Evolutionary conservation across 1,139 yeast genomes (phyloP), one percentile per base, ranked within the genome.

Genomic region (Blastobotrys raffinosifermentans): DNA sequence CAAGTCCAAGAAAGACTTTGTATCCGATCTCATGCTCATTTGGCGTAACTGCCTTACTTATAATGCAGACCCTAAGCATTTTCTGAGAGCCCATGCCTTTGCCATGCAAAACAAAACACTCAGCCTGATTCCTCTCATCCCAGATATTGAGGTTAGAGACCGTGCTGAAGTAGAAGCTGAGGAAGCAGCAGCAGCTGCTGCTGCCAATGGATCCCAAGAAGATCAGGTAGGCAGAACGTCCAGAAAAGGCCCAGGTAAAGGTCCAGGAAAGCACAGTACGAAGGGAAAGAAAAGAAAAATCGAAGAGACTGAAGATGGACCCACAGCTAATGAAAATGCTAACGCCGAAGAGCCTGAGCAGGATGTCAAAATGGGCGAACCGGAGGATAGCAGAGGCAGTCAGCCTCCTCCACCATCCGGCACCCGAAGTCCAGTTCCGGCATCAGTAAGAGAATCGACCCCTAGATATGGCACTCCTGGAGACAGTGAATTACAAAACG

Each of bases 21-120:
- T 87, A 16, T 94, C 84, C 54, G 98, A 91, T 58, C 66, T 91
- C 41, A 84, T 84, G 89, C 69, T 93, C 39, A 93, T 93, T 25
- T 93, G 98, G 98, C 77, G 79, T 44, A 93, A 93, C 60, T 93
- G 99, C 58, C 66, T 93, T 45, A 76, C 89, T 0, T 93, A 86
- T 57, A 93, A 93, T 58, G 84, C 96, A 0, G 98, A 93, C 53
- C 98, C 98, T 2, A 82, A 80, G 44, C 97, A 93, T 60, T 89
- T 84, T 50, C 62, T 91, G 29, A 69, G 99, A 40, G 85, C 80
- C 0, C 97, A 91, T 64, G 98, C 98, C 0, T 63, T 83, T 35
- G 96, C 97, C 2, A 93, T 91, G 98, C 94, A 87, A 50, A 86
- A 85, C 60, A 85, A 84, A 55, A 79, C 97, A 0, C 59, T 77